These are phyloP conservation scores for Wallacemonas sp. DNA, from an alignment of 208 protist species.

Conservation along the genomic window DNA sequence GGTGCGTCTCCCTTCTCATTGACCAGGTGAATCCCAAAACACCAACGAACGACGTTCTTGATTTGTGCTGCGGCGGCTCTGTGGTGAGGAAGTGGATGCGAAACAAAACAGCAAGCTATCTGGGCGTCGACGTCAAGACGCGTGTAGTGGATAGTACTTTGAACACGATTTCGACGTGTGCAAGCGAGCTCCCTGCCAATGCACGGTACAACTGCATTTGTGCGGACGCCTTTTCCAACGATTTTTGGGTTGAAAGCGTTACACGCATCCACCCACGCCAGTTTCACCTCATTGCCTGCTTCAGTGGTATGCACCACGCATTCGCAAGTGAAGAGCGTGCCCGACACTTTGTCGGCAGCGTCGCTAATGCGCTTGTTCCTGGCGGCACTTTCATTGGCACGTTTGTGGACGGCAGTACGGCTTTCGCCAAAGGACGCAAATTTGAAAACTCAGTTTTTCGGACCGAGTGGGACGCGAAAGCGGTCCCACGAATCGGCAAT, in stretches of 20 bases:
- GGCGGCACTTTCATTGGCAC: constrained; percentile 72
- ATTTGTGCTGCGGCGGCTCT: constrained; percentile 80
- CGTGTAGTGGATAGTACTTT: constrained; percentile 51
- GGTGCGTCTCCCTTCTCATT: constrained; percentile 73
- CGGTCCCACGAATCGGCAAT: constrained; percentile 69
- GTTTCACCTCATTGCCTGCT: constrained; percentile 82
- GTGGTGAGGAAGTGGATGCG: constrained; percentile 85
- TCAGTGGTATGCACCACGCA: constrained; percentile 72
- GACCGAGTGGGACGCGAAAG: constrained; percentile 56
- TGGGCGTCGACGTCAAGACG: constrained; percentile 74
- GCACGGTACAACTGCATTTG: constrained; percentile 71
- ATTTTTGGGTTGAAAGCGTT: constrained; percentile 77
- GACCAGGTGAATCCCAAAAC: constrained; percentile 67
- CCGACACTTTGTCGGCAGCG: constrained; percentile 63
- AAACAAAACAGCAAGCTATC: constrained; percentile 69
- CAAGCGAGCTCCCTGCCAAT: constrained; percentile 28
- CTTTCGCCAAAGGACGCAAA: constrained; percentile 57
- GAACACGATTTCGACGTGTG: constrained; percentile 34
- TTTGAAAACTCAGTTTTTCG: constrained; percentile 64
- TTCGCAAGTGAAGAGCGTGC: constrained; percentile 62
- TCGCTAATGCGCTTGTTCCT: constrained; percentile 82
- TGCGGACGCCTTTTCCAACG: constrained; percentile 69
- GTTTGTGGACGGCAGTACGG: constrained; percentile 60
- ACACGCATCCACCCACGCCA: constrained; percentile 75
- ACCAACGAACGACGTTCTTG: constrained; percentile 80